Evolutionary conservation across 495 filamentous ascomycete genomes (phyloP).

Genomic region (Penicillium bovifimosum): DNA sequence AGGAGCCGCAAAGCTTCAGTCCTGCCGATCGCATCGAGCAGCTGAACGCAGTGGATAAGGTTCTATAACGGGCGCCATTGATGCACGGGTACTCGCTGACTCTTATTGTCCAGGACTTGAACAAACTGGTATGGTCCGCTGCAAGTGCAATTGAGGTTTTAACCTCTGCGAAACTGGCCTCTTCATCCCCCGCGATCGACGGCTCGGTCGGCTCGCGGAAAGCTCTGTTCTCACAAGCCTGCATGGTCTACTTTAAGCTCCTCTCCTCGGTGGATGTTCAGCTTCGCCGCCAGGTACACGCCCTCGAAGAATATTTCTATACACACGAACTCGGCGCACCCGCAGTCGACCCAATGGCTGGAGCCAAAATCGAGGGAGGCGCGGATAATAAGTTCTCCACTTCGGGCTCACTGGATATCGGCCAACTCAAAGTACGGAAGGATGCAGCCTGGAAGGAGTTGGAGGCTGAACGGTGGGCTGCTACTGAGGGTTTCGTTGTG

Average conservation of each 20-base stretch:
- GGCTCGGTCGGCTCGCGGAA: constrained; percentile 49
- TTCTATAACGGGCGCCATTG: constrained; percentile 22
- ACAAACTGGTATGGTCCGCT: constrained; percentile 59
- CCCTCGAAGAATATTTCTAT: constrained; percentile 74
- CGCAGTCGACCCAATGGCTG: constrained; percentile 20
- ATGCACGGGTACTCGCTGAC: neutral
- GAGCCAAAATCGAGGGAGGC: constrained; percentile 1
- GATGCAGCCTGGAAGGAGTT: constrained; percentile 70
- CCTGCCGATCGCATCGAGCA: constrained; percentile 70
- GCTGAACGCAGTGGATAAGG: constrained; percentile 69
- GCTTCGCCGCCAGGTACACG: constrained; percentile 74
- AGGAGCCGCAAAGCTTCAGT: constrained; percentile 40
- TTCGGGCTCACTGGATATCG: constrained; percentile 59
- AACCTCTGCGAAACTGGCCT: constrained; percentile 44
- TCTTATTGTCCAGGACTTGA: constrained; percentile 41
- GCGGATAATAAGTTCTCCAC: constrained; percentile 15
- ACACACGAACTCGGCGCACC: constrained; percentile 31
- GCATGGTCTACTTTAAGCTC: constrained; percentile 59
- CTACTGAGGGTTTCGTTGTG: constrained; percentile 48
- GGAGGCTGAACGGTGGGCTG: constrained; percentile 71
- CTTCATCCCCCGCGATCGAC: constrained; percentile 23
- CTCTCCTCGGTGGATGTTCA: constrained; percentile 64
- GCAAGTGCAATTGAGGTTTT: constrained; percentile 65
- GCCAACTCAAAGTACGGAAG: constrained; percentile 77
- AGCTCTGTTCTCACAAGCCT: constrained; percentile 51